Percentiles rank a stretch among this genome's conserved stretches.
Evolutionary conservation across 2,329 filamentous ascomycete genomes (phyloP).

Genomic region (Rosellinia necatrix): DNA sequence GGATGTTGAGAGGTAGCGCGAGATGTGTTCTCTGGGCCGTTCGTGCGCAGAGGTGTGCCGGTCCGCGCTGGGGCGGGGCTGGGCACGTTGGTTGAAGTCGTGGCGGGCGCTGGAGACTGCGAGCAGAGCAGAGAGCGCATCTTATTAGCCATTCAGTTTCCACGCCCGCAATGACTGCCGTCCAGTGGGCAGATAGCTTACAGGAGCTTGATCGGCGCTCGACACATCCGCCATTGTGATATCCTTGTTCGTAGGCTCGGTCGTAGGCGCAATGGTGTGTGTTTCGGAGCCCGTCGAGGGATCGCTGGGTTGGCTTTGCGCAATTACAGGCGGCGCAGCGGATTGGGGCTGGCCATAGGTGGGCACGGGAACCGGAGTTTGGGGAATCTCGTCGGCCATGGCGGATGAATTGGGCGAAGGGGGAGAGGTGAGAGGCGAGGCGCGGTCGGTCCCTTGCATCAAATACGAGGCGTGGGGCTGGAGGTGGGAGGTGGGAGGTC

Average conservation of each 20-base stretch:
- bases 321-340: constrained; percentile 2
- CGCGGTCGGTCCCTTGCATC: neutral
- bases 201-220: constrained; percentile 46
- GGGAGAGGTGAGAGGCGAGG: neutral
- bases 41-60: constrained; percentile 52
- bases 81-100: constrained; percentile 38
- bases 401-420: neutral
- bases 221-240: constrained; percentile 51
- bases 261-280: constrained; percentile 23
- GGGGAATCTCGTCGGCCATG: constrained; percentile 35
- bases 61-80: constrained; percentile 50
- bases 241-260: constrained; percentile 39
- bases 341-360: constrained; percentile 34
- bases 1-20: constrained; percentile 63
- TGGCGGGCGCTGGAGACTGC: constrained; percentile 46
- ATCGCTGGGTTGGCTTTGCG: constrained; percentile 12
- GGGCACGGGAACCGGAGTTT: constrained; percentile 37
- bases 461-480: neutral
- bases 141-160: neutral
- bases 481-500: neutral
- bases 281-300: constrained; percentile 18
- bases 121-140: constrained; percentile 23
- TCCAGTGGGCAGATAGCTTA: constrained; percentile 35
- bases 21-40: constrained; percentile 49
- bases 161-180: neutral